These are phyloP conservation scores for Colletotrichum horii DNA, from an alignment of 2,329 filamentous ascomycete genomes.

Conservation along the genomic window DNA sequence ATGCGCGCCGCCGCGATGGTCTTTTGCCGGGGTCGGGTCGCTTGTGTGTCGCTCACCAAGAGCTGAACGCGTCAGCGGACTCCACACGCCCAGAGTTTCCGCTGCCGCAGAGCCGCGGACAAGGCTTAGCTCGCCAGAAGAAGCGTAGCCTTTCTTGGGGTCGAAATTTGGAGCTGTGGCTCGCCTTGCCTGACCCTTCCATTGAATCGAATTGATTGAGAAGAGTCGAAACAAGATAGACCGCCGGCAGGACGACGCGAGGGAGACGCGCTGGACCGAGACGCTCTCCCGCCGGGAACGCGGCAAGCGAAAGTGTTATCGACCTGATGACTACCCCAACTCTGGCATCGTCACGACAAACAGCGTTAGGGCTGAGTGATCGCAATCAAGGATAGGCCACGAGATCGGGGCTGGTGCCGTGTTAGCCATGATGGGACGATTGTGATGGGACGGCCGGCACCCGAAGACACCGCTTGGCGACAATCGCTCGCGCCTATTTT, in stretches of 20 bases:
- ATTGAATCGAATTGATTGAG: background rate
- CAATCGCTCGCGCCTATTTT: background rate
- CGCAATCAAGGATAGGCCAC: background rate
- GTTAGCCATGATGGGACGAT: background rate
- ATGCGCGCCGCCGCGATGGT: background rate
- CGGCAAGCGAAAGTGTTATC: background rate
- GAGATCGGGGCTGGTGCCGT: background rate
- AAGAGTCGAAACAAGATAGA: background rate
- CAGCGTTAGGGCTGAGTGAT: background rate
- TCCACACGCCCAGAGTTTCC: slow-evolving; percentile 10
- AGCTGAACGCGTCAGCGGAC: slow-evolving; percentile 18
- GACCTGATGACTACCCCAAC: background rate
- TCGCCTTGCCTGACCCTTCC: background rate
- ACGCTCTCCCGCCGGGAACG: background rate
- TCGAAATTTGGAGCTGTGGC: background rate
- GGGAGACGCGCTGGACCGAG: background rate
- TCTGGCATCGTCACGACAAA: background rate
- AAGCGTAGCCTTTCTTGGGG: background rate
- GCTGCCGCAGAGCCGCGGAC: slow-evolving; percentile 21
- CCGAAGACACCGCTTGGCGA: background rate
- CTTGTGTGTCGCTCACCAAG: background rate
- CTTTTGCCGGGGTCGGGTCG: background rate
- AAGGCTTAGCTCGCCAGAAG: slow-evolving; percentile 2
- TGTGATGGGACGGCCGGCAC: background rate
- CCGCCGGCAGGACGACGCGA: background rate